Percentiles rank a stretch among this genome's conserved stretches.
These are phyloP conservation scores for Solanum paucissectum DNA, from an alignment of 257 asterid species.

Conservation along the genomic window DNA sequence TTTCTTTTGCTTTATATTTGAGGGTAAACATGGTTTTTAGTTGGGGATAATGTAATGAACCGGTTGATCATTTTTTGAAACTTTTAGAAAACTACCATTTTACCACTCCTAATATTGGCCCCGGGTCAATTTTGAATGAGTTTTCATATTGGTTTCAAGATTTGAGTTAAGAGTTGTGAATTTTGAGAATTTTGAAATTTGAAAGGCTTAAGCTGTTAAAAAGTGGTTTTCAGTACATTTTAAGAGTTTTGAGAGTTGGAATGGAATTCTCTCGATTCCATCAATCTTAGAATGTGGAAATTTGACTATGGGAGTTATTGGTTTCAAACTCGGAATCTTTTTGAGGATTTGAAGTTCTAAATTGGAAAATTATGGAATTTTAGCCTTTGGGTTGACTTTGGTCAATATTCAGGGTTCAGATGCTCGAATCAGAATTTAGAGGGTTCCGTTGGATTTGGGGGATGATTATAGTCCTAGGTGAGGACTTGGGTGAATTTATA, in stretches of 20 bases:
- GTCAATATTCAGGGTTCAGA: not conserved
- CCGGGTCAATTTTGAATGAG: not conserved
- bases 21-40: not conserved
- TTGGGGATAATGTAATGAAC: not conserved
- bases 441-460: not conserved
- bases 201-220: not conserved
- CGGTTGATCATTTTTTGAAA: not conserved
- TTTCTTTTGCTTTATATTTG: not conserved
- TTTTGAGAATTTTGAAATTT: too few species aligned
- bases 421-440: not conserved
- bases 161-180: not conserved
- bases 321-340: too few species aligned
- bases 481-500: not conserved
- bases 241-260: not conserved
- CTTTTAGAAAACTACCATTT: not conserved
- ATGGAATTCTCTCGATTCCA: not conserved
- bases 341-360: not conserved
- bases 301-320: not conserved
- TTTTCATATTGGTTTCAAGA: not conserved
- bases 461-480: not conserved
- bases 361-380: too few species aligned
- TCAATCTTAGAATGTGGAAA: not conserved
- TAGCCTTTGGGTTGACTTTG: not conserved
- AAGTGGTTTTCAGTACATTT: too few species aligned
- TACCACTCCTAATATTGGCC: not conserved